Base-by-base conservation (phyloP, 805 yeast species). In the Pichia rugopelliculosa region DNA sequence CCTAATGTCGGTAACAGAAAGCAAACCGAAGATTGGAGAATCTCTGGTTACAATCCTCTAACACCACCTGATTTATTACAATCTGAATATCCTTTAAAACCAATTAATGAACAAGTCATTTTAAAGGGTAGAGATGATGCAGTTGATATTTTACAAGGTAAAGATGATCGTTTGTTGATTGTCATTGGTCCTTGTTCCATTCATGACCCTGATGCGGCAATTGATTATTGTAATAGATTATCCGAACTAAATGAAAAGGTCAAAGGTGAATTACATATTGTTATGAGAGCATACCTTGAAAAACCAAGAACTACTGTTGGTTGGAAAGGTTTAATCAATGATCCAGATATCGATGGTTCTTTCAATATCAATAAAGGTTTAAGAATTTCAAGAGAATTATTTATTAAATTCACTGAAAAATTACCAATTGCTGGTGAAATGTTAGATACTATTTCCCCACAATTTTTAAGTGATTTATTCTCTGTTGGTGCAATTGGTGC, bases 301-400 rank as follows among this genome's bases (percentile, higher is more conserved):
- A 91, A 91, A 70, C 99, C 99, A 59, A 82, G 99, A 71, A 91
- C 99, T 44, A 91, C 98, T 25, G 98, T 93, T 41, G 99, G 99
- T 51, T 91, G 99, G 99, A 91, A 91, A 71, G 99, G 99, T 57
- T 75, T 91, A 56, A 93, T 91, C 60, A 91, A 91, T 65, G 99
- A 91, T 67, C 99, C 99, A 27, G 96, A 93, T 60, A 84, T 91
- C 59, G 95, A 91, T 67, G 87, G 87, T 51, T 75, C 95, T 45
- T 91, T 87, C 80, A 80, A 89, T 59, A 91, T 91, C 66, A 91
- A 91, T 75, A 90, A 91, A 70, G 99, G 99, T 59, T 76, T 91
- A 57, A 76, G 91, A 62, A 82, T 89, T 51, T 76, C 97, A 6
- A 80, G 99, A 68, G 84, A 86, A 56, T 77, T 91, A 73, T 91